Evolutionary conservation across 306 rosid genomes (phyloP).

Genomic region (Dalbergia oliveri): DNA sequence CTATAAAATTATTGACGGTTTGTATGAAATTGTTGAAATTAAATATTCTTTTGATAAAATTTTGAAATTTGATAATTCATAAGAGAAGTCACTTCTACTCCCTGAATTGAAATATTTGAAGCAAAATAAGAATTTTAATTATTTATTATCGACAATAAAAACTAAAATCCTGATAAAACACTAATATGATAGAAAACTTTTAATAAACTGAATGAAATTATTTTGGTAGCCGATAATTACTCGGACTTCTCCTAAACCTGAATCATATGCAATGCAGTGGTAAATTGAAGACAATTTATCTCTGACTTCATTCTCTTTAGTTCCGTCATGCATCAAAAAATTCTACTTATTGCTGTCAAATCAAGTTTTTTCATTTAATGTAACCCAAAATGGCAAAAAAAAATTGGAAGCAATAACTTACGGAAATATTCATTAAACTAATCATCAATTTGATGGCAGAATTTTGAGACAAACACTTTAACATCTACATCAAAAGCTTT

Average conservation of each 20-base stretch:
- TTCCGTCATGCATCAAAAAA: no score
- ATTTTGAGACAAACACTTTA: slow-evolving; percentile 16
- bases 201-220: no score
- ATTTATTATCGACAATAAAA: no score
- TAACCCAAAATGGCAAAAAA: background rate
- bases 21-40: no score
- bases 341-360: background rate
- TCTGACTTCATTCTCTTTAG: background rate
- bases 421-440: background rate
- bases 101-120: no score
- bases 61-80: no score
- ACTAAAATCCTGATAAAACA: no score
- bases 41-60: no score
- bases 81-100: no score
- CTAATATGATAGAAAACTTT: no score
- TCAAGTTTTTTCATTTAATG: background rate
- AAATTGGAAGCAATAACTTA: background rate
- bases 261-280: background rate
- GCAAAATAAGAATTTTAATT: no score
- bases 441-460: slow-evolving; percentile 29
- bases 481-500: slow-evolving; percentile 53
- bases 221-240: background rate
- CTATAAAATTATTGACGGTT: no score
- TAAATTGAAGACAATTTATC: background rate
- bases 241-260: background rate